phyloP scores from a whole-genome alignment of 306 rosid species.

The Casuarina glauca region DNA sequence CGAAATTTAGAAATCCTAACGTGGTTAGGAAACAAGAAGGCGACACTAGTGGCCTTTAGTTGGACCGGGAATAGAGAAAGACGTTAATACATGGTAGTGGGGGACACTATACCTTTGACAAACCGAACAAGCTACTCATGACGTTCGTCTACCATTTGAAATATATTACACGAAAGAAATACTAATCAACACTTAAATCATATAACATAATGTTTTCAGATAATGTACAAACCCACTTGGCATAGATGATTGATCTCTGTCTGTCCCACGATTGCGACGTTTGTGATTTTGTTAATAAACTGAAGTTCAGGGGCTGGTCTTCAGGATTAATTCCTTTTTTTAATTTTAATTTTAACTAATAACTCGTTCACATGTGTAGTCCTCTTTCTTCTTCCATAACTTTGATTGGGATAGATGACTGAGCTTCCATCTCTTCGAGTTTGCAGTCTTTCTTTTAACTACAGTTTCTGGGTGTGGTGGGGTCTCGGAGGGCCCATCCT shows the following conservation, averaged over 20 bases:
- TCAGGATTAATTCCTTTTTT: neutral
- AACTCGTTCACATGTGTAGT: neutral
- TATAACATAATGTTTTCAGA: neutral
- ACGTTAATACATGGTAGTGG: constrained; percentile 22
- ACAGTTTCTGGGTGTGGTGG: neutral
- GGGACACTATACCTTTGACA: constrained; percentile 18
- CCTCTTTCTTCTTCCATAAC: neutral
- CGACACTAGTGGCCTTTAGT: constrained; percentile 16
- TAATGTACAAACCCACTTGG: constrained; percentile 9
- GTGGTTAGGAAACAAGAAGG: neutral
- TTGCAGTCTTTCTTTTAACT: neutral
- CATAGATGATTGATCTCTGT: constrained; percentile 14
- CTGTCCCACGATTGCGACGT: neutral
- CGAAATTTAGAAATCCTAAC: neutral
- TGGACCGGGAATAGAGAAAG: constrained; percentile 11
- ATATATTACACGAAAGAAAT: neutral
- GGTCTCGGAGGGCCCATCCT: neutral
- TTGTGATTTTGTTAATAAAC: neutral
- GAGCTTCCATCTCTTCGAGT: neutral
- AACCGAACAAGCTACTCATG: constrained; percentile 19
- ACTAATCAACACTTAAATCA: constrained; percentile 8
- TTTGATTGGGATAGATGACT: neutral
- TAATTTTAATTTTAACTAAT: neutral
- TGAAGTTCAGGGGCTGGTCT: neutral
- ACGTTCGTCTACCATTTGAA: neutral